phyloP scores from a whole-genome alignment of 108 stramenopile species.

The Mediolabrus comicus region DNA sequence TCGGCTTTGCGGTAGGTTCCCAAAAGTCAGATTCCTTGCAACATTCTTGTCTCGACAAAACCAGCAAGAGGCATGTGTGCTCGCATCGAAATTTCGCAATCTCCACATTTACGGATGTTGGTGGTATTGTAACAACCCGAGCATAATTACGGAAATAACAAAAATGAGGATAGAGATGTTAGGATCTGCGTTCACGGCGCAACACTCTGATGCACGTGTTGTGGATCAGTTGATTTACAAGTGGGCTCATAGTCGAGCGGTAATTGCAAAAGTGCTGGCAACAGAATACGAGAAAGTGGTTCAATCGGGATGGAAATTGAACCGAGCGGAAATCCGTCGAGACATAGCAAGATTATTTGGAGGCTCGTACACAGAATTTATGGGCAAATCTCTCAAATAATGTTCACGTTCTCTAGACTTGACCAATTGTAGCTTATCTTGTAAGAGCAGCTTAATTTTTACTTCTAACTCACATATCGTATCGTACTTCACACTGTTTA shows the following conservation, averaged over 20 bases:
- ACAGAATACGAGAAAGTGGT: conserved; percentile 63
- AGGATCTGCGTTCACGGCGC: conserved; percentile 87
- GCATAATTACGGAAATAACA: conserved; percentile 83
- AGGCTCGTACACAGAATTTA: conserved; percentile 86
- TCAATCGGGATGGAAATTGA: conserved; percentile 58
- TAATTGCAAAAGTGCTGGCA: conserved; percentile 70
- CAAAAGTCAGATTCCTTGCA: conserved; percentile 83
- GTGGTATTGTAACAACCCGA: conserved; percentile 94
- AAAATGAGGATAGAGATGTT: conserved; percentile 87
- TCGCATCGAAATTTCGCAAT: conserved; percentile 88
- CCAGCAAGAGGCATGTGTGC: conserved; percentile 88
- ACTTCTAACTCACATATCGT: no score
- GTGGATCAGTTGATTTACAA: conserved; percentile 93
- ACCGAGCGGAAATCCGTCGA: conserved; percentile 63
- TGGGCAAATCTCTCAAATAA: conserved; percentile 64
- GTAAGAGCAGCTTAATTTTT: no score
- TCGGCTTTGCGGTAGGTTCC: conserved; percentile 64
- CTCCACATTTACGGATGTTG: conserved; percentile 91
- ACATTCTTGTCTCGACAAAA: conserved; percentile 85
- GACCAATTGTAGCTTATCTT: no score
- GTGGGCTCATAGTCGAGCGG: conserved; percentile 86
- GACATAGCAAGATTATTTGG: conserved; percentile 77
- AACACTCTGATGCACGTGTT: conserved; percentile 88
- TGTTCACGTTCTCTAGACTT: no score
- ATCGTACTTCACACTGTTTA: neutral